Evolutionary conservation across 1,139 yeast species (phyloP), one percentile per base, ranked within the genome.

Genomic region (Geotrichum aggregatum): DNA sequence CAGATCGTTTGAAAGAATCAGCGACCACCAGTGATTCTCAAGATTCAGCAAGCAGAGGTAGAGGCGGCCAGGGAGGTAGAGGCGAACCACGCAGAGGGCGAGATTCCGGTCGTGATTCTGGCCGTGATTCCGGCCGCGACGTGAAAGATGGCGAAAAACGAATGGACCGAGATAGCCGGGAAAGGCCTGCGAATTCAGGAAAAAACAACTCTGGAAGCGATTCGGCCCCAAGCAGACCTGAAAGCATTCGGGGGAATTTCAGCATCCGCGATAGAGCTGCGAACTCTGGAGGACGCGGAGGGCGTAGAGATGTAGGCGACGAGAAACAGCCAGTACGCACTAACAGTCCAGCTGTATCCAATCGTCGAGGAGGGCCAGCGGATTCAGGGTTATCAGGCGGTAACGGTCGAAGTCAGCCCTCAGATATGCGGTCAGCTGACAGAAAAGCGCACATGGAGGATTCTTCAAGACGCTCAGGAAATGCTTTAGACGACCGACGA

Each of bases 111-210:
- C 36, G 38, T 14, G 35, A 42, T 8, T 5, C 38, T 13, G 50
- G 59, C 11, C 55, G 46, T 16, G 44, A 54, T 42, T 56, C 49
- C 28, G 57, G 51, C 4, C 36, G 58, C 13, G 52, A 49, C 10
- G 40, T 41, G 1, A 38, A 40, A 13, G 47, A 30, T 21, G 31
- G 43, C 18, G 58, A 44, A 8, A 24, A 24, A 24, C 5, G 8
- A 24, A 8, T 5, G 28, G 56, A 58, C 11, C 44, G 16, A 13
- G 14, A 14, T 13, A 24, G 14, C 44, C 21, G 16, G 6, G 4
- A 26, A 22, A 10, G 18, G 2, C 21, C 53, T 49, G 46, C 30
- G 55, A 55, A 30, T 31, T 16, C 19, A 8, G 16, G 19, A 39
- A 44, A 28, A 41, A 36, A 43, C 14, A 13, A 7, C n/a, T 49